Evolutionary conservation across 768 basidiomycete species (phyloP).

Genomic region (Leccinum incarnatum): DNA sequence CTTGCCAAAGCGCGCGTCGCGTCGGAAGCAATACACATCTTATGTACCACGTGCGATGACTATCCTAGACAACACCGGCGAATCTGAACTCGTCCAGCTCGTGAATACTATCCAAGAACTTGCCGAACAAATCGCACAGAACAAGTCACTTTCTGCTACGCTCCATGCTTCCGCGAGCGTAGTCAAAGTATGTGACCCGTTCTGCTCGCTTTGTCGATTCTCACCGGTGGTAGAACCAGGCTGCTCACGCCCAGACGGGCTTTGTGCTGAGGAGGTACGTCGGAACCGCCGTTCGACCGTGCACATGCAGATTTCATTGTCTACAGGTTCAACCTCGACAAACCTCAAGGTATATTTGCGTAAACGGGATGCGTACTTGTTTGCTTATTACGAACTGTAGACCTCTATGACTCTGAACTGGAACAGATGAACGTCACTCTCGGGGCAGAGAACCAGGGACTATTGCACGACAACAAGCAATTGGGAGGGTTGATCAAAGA

Average conservation of each 20-base stretch:
- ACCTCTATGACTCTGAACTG: constrained; percentile 85
- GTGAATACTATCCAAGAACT: constrained; percentile 74
- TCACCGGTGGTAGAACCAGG: constrained; percentile 59
- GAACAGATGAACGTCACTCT: constrained; percentile 85
- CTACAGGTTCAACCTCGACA: constrained; percentile 80
- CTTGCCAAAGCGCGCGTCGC: neutral
- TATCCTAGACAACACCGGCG: constrained; percentile 50
- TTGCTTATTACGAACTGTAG: constrained; percentile 40
- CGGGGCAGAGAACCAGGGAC: constrained; percentile 73
- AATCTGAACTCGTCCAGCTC: constrained; percentile 60
- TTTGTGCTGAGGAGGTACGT: constrained; percentile 82
- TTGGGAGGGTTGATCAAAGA: constrained; percentile 88
- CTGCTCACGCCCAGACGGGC: constrained; percentile 86
- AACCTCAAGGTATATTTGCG: constrained; percentile 61
- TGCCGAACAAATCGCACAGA: constrained; percentile 78
- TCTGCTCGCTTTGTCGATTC: neutral
- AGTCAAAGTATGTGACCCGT: constrained; percentile 63
- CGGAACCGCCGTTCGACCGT: neutral
- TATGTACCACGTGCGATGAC: constrained; percentile 38
- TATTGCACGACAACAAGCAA: constrained; percentile 96
- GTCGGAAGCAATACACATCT: constrained; percentile 2
- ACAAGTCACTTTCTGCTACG: constrained; percentile 65
- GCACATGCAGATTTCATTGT: neutral
- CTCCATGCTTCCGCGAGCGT: constrained; percentile 72
- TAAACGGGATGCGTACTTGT: neutral